Percentiles rank a stretch among this genome's conserved stretches.
Evolutionary conservation across 768 basidiomycete genomes (phyloP).

Genomic region (Termitomyces sp.): DNA sequence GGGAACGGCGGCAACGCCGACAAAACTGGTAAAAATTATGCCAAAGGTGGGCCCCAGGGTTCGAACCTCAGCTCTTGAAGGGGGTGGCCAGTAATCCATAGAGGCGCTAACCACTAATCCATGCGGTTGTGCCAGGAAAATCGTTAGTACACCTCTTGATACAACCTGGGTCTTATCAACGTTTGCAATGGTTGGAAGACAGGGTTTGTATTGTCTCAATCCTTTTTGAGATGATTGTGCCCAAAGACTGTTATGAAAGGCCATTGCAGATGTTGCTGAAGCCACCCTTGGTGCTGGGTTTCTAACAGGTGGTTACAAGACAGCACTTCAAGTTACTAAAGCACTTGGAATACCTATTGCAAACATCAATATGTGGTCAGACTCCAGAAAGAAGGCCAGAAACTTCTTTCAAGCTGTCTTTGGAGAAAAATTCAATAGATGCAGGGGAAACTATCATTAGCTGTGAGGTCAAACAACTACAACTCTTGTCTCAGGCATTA

Average conservation of each 20-base stretch:
- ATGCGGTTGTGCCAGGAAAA: no score
- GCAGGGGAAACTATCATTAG: conserved; percentile 63
- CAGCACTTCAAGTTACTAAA: conserved; percentile 60
- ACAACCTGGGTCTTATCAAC: no score
- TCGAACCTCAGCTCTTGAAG: no score
- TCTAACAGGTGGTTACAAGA: conserved; percentile 64
- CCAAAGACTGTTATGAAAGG: conserved; percentile 32
- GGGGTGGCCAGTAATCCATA: no score
- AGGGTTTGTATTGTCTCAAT: conserved; percentile 45
- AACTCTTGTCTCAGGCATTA: conserved; percentile 68
- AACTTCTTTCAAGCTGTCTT: conserved; percentile 35
- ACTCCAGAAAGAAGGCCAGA: conserved; percentile 51
- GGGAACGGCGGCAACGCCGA: no score
- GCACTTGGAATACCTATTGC: conserved; percentile 62
- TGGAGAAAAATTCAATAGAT: conserved; percentile 43
- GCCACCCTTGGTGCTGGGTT: conserved; percentile 83
- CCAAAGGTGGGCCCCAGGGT: no score
- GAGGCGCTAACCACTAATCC: no score
- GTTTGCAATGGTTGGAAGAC: conserved; percentile 58
- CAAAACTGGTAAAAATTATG: no score
- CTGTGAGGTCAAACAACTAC: conserved; percentile 52
- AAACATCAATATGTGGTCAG: conserved; percentile 62
- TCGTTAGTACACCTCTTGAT: no score
- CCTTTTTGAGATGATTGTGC: background rate
- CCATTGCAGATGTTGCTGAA: conserved; percentile 80